These are phyloP conservation scores for Pneumocystis jirovecii DNA, from an alignment of 1,139 yeast species.

Conservation along the genomic window DNA sequence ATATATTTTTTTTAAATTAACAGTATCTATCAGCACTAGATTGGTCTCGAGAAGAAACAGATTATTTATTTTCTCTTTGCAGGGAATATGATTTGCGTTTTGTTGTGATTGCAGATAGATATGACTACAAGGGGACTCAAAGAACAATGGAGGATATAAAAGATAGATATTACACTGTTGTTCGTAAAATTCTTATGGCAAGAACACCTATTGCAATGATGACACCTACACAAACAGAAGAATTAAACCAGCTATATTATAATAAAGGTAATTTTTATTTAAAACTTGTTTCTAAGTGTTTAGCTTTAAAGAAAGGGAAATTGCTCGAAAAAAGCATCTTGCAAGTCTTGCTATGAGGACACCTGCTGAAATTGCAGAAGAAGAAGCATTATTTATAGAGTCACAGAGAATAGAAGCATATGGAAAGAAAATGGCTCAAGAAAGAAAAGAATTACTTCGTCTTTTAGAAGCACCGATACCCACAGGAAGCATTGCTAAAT, in stretches of 20 bases:
- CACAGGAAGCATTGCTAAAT: slow-evolving; percentile 60
- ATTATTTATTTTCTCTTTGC: slow-evolving; percentile 58
- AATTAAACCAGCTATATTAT: slow-evolving; percentile 34
- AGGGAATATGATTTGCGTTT: slow-evolving; percentile 67
- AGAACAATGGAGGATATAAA: slow-evolving; percentile 56
- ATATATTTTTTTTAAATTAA: slow-evolving; percentile 15
- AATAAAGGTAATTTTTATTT: slow-evolving; percentile 29
- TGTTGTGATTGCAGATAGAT: slow-evolving; percentile 72
- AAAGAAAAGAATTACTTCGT: slow-evolving; percentile 64
- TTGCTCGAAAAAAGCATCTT: slow-evolving; percentile 65
- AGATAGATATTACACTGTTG: slow-evolving; percentile 56
- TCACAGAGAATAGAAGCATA: slow-evolving; percentile 86
- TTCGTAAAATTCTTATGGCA: slow-evolving; percentile 32
- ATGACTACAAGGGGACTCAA: slow-evolving; percentile 26
- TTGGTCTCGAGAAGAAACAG: slow-evolving; percentile 73
- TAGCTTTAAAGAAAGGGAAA: slow-evolving; percentile 35
- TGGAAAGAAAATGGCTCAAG: slow-evolving; percentile 75
- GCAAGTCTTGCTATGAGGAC: slow-evolving; percentile 64
- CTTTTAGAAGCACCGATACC: slow-evolving; percentile 81
- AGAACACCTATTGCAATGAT: slow-evolving; percentile 14
- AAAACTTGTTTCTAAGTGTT: not conserved
- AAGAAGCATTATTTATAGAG: slow-evolving; percentile 82
- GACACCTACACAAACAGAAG: slow-evolving; percentile 21
- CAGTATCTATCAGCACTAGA: slow-evolving; percentile 23
- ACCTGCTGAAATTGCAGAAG: slow-evolving; percentile 96